Base-by-base conservation (phyloP, 2,329 filamentous ascomycete genomes). In the Parascedosporium putredinis region DNA sequence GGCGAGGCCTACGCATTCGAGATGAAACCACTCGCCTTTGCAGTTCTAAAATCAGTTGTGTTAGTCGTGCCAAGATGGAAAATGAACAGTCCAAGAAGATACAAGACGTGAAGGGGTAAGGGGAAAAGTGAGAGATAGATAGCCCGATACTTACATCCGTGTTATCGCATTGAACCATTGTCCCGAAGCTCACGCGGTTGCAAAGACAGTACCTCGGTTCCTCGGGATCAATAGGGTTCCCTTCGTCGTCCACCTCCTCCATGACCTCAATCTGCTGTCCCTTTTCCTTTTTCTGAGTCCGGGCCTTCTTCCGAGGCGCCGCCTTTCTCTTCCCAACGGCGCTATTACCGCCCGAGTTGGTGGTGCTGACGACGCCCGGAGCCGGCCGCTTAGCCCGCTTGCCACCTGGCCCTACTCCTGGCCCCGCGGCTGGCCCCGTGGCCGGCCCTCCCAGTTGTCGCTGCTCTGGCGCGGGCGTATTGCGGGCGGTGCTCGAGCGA, bases 81-180 rank as follows among this genome's bases (percentile, higher is more conserved):
- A 31, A 31, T 31, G 27, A 12, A 47, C 10, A 22, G 8, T 3
- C 7, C 4, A 36, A 24, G 49, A 46, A 16, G 36, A 38, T 51
- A 45, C 43, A 49, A 49, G 52, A 38, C n/a, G 5, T 24, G n/a
- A 3, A 25, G 29, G 4, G 27, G 34, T 1, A 12, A 14, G 16
- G 16, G 61, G 56, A 33, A 50, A 25, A 29, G 18, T 2, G 25
- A 18, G 20, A 23, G 29, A 12, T 23, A 22, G 20, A 23, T 14
- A 34, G n/a, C n/a, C n/a, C n/a, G n/a, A 12, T 49, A 69, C 80
- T 78, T 69, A 86, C 83, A 65, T 87, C 83, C 42, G 78, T 71
- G 58, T 88, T 88, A 59, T 91, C 86, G 65, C 87, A 93, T 53
- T 80, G 78, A 61, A 93, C 87, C 87, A 93, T 93, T 18, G 76